phyloP scores from a whole-genome alignment of 2,329 filamentous ascomycete genomes.

The Stagonosporopsis chrysanthemi region DNA sequence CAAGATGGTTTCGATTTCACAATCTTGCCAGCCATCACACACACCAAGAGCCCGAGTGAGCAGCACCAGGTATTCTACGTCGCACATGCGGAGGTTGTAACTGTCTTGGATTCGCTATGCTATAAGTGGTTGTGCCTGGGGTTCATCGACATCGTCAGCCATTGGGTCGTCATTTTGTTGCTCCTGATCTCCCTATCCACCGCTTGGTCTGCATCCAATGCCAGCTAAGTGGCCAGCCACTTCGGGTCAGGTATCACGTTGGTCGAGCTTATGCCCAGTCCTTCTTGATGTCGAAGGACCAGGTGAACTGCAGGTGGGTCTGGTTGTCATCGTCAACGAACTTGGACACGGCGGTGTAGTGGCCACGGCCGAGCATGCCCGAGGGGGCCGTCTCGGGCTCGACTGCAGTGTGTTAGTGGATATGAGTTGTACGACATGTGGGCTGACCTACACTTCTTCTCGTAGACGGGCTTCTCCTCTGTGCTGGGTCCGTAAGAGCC shows the following conservation, averaged over 20 bases:
- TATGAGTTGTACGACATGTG: background rate
- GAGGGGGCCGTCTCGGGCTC: slow-evolving; percentile 89
- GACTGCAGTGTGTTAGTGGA: slow-evolving; percentile 62
- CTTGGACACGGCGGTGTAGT: slow-evolving; percentile 87
- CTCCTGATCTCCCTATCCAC: slow-evolving; percentile 27
- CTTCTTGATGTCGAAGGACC: slow-evolving; percentile 96
- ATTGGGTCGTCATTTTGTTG: slow-evolving; percentile 35
- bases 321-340: slow-evolving; percentile 97
- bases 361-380: slow-evolving; percentile 87
- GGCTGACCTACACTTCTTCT: slow-evolving; percentile 81
- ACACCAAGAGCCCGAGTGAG: slow-evolving; percentile 18
- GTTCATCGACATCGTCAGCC: slow-evolving; percentile 36
- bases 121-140: slow-evolving; percentile 20
- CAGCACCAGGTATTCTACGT: background rate
- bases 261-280: slow-evolving; percentile 72
- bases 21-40: slow-evolving; percentile 18
- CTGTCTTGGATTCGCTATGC: slow-evolving; percentile 22
- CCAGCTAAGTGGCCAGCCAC: slow-evolving; percentile 21
- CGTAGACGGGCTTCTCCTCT: slow-evolving; percentile 81
- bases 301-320: slow-evolving; percentile 89
- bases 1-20: slow-evolving; percentile 53
- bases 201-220: slow-evolving; percentile 20
- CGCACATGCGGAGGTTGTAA: slow-evolving; percentile 1
- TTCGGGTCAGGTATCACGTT: slow-evolving; percentile 3
- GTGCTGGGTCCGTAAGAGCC: slow-evolving; percentile 95